phyloP scores from a whole-genome alignment of 1,284 basidiomycete species.

The Lentinus polychrous region DNA sequence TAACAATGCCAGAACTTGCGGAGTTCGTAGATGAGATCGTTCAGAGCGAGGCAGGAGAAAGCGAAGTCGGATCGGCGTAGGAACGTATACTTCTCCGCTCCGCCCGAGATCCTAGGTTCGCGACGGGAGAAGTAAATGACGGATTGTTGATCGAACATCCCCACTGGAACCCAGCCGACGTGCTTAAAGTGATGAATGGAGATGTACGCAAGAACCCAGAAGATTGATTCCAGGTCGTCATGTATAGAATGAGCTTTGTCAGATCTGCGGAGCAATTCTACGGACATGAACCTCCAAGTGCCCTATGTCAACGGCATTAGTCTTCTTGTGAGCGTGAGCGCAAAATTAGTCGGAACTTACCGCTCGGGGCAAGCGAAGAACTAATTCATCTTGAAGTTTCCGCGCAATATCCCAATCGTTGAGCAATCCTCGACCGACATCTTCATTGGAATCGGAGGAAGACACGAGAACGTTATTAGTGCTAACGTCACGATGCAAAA shows the following conservation, averaged over 20 bases:
- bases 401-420: slow-evolving; percentile 1
- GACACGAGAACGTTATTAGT: background rate
- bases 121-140: too few relatives aligned
- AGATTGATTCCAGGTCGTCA: slow-evolving; percentile 2
- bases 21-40: too few relatives aligned
- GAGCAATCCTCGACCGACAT: background rate
- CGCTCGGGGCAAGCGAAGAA: background rate
- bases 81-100: too few relatives aligned
- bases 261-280: background rate
- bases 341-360: background rate
- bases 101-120: too few relatives aligned
- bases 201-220: background rate
- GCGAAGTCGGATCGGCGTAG: too few relatives aligned
- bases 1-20: too few relatives aligned
- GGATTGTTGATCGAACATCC: background rate
- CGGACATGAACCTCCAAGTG: slow-evolving; percentile 2
- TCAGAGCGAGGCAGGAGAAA: too few relatives aligned
- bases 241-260: background rate
- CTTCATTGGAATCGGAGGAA: background rate
- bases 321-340: background rate
- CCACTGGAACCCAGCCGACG: background rate
- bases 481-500: background rate
- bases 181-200: background rate
- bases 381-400: background rate
- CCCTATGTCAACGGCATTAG: background rate